Evolutionary conservation across 1,284 basidiomycete species (phyloP).

Genomic region (Sanguinoderma infundibulare): DNA sequence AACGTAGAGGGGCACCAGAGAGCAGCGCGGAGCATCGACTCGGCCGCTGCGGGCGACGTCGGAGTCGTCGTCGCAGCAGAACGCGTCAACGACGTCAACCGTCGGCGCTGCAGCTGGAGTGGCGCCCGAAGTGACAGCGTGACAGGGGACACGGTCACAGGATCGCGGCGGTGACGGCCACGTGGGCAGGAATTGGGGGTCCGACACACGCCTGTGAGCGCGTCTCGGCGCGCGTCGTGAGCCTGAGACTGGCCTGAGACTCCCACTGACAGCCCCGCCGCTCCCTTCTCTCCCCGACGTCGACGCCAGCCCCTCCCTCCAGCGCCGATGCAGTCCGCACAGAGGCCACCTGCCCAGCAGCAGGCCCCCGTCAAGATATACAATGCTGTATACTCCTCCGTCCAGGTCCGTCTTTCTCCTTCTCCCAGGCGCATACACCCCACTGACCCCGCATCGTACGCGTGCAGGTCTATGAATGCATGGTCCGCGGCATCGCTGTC

Average conservation of each 20-base stretch:
- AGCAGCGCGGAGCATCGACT: not conserved
- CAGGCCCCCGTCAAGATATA: slow-evolving; percentile 81
- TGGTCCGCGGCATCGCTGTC: slow-evolving; percentile 97
- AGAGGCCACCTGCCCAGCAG: slow-evolving; percentile 44
- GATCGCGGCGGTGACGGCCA: slow-evolving; percentile 28
- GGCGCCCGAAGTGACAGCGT: slow-evolving; percentile 13
- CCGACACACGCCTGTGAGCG: slow-evolving; percentile 35
- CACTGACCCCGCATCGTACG: slow-evolving; percentile 37
- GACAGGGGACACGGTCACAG: slow-evolving; percentile 24
- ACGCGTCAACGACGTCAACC: slow-evolving; percentile 16
- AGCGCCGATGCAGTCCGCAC: slow-evolving; percentile 39
- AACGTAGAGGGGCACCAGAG: not conserved
- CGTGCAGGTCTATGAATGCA: slow-evolving; percentile 88
- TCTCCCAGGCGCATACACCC: slow-evolving; percentile 13
- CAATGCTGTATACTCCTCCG: slow-evolving; percentile 87
- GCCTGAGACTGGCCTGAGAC: too few species aligned
- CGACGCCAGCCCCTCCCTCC: slow-evolving; percentile 7
- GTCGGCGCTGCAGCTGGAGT: not conserved
- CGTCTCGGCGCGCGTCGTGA: slow-evolving; percentile 34
- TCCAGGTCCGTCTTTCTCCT: slow-evolving; percentile 58
- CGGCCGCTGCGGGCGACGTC: not conserved
- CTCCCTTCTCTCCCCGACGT: slow-evolving; percentile 6
- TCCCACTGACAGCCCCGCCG: slow-evolving; percentile 28
- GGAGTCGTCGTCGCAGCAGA: slow-evolving; percentile 10
- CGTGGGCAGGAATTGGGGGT: slow-evolving; percentile 25